phyloP scores from a whole-genome alignment of 306 rosid genomes.

The Vigna trinervia region DNA sequence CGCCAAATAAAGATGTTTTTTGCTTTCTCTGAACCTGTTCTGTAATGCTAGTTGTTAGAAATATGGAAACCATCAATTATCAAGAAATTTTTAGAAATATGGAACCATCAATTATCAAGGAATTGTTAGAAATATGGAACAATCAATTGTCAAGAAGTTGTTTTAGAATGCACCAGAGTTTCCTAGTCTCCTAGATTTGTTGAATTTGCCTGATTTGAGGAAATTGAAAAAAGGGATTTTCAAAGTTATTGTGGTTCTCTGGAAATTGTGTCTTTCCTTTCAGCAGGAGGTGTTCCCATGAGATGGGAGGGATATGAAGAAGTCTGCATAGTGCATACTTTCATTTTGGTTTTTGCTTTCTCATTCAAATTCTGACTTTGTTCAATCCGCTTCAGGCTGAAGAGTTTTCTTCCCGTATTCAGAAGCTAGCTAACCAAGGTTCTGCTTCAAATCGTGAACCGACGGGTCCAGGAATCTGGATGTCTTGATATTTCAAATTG shows the following conservation, averaged over 20 bases:
- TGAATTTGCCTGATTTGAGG: not conserved
- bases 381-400: conserved; percentile 67
- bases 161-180: not conserved
- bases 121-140: conserved; percentile 1
- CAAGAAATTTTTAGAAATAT: conserved; percentile 9
- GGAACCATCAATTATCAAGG: not conserved
- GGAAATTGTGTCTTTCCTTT: not conserved
- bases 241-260: conserved; percentile 11
- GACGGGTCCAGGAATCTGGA: conserved; percentile 65
- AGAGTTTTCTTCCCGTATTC: conserved; percentile 90
- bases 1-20: not conserved
- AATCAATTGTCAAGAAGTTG: not conserved
- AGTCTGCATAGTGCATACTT: not conserved
- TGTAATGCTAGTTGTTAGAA: not conserved
- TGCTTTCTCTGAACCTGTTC: not conserved
- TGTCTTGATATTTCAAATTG: conserved; percentile 53
- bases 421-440: conserved; percentile 79
- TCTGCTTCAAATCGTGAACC: conserved; percentile 70
- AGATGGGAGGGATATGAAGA: conserved; percentile 8
- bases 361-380: conserved; percentile 46
- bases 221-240: not conserved
- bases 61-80: not conserved
- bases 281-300: not conserved
- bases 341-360: not conserved
- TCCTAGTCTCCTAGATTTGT: conserved; percentile 5